Evolutionary conservation across 441 rosid genomes (phyloP).

Genomic region (Syzygium syzygioides): DNA sequence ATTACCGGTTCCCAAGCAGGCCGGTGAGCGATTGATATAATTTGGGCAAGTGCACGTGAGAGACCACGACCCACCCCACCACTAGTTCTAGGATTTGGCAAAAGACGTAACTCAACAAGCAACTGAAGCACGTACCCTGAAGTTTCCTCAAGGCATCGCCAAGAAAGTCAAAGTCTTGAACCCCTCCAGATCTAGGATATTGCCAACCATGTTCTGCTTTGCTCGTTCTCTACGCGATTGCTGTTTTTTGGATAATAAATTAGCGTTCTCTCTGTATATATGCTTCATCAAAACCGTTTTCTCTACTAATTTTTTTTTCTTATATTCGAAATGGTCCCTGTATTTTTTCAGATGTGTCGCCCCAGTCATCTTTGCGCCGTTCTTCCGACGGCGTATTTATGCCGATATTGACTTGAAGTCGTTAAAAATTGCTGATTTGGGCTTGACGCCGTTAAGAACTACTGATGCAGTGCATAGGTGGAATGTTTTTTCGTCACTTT

Average conservation of each 20-base stretch:
- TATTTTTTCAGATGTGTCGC: background rate
- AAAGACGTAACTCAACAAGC: background rate
- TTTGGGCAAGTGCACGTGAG: background rate
- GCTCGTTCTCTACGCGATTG: background rate
- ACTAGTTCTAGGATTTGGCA: background rate
- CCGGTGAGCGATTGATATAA: background rate
- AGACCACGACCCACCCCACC: background rate
- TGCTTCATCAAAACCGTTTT: background rate
- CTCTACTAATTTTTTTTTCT: background rate
- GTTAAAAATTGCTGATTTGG: background rate
- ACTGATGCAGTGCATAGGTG: background rate
- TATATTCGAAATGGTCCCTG: background rate
- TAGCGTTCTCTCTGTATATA: background rate
- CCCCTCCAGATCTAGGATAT: background rate
- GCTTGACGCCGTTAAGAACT: background rate
- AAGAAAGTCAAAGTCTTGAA: background rate
- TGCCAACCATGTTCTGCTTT: background rate
- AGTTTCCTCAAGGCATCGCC: background rate
- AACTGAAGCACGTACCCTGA: background rate
- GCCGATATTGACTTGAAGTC: rapidly evolving
- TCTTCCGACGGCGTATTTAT: rapidly evolving
- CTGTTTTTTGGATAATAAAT: background rate
- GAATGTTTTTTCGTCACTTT: background rate
- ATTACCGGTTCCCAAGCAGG: background rate
- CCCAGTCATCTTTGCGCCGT: background rate